Base-by-base conservation (phyloP, 2,329 filamentous ascomycete species). In the Kalmusia sp. region DNA sequence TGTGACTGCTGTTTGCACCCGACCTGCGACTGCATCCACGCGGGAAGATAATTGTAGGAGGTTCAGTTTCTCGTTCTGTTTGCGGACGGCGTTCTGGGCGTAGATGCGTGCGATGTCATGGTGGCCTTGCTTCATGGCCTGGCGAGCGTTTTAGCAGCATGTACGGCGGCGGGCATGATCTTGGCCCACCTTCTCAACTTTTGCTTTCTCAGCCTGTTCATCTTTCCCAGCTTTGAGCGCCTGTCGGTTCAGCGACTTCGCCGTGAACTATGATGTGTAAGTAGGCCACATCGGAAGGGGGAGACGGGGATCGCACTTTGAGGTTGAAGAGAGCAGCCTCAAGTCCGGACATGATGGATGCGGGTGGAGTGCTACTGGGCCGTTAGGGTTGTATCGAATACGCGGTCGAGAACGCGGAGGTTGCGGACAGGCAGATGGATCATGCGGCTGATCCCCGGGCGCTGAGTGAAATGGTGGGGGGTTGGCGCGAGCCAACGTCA, bases 241-340 rank as follows among this genome's bases (percentile, higher is more conserved):
- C 77, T 87, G 84, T 59, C 84, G 76, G 67, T 85, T 86, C 49
- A 87, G 80, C 74, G 85, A 83, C 71, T 86, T 87, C 46, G 83
- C 80, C 28, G 84, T 87, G 75, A 87, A 85, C 83, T 84, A 62
- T 27, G 33, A 39, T 31, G 30, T 25, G 64, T 75, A 52, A 73
- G 69, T 54, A 51, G 41, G 45, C 21, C 30, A 30, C 27, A 33
- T 30, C 39, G 54, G 31, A 44, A 48, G 45, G 34, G 17, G 51
- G 17, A 6, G 27, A n/a, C 37, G 28, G 41, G 15, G 17, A 43
- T 55, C 70, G 37, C 54, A 84, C 83, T 78, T 86, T 86, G 55
- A 86, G 77, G 68, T 86, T 85, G 75, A 86, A 85, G 34, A 86
- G 79, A 21, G 83, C 82, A 67, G 85, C 85, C 69, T 86, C 83